phyloP scores from a whole-genome alignment of 257 asterid species.

The Verbascum thapsus region DNA sequence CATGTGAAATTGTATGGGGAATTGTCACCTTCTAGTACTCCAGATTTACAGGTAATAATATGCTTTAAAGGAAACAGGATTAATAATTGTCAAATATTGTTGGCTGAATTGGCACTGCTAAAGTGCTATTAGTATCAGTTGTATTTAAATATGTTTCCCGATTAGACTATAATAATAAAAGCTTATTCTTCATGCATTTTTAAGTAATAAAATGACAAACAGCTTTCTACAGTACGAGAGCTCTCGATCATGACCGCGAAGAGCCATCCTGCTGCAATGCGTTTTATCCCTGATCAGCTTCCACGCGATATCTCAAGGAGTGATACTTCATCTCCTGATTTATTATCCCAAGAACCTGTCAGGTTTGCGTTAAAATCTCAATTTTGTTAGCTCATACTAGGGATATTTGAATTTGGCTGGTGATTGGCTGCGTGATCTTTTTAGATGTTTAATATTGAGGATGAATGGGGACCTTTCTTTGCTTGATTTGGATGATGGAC shows the following conservation, averaged over 20 bases:
- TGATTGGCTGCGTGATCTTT: conserved; percentile 32
- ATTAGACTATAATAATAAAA: conserved; percentile 34
- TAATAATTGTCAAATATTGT: conserved; percentile 22
- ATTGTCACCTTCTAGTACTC: conserved; percentile 82
- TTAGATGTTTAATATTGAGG: conserved; percentile 88
- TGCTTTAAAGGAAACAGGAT: conserved; percentile 34
- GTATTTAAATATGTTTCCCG: conserved; percentile 31
- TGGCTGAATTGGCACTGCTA: conserved; percentile 19
- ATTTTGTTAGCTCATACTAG: conserved; percentile 24
- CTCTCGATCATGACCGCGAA: conserved; percentile 99
- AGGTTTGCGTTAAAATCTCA: conserved; percentile 51
- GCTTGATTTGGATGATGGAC: conserved; percentile 97
- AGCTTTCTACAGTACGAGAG: conserved; percentile 99
- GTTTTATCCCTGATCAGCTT: conserved; percentile 92
- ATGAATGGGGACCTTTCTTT: conserved; percentile 95
- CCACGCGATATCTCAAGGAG: conserved; percentile 50
- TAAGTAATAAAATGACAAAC: conserved; percentile 99
- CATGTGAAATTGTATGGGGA: conserved; percentile 91
- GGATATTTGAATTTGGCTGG: conserved; percentile 28
- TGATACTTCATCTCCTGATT: conserved; percentile 53
- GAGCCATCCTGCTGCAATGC: conserved; percentile 98
- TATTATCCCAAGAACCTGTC: conserved; percentile 70
- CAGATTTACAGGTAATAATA: conserved; percentile 80
- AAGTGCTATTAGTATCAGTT: conserved; percentile 23
- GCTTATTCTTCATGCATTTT: conserved; percentile 56